These are phyloP conservation scores for Echinosophora koreensis DNA, from an alignment of 306 rosid genomes.

Conservation along the genomic window DNA sequence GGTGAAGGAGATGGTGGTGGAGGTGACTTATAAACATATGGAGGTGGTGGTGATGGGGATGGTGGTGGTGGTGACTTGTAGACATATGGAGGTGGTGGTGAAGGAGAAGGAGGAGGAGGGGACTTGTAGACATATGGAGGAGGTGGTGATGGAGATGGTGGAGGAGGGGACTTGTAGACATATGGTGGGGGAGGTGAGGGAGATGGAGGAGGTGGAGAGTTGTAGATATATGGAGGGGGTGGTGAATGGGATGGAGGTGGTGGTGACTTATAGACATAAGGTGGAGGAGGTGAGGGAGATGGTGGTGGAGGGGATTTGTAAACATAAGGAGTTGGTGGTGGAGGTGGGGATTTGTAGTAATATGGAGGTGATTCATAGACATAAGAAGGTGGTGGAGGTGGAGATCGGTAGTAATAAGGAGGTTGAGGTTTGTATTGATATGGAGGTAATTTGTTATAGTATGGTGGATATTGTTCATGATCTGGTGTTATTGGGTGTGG, in stretches of 20 bases:
- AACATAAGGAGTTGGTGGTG: not conserved
- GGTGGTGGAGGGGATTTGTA: not conserved
- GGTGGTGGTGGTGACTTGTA: constrained; percentile 17
- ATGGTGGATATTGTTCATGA: constrained; percentile 11
- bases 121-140: constrained; percentile 3
- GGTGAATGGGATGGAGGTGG: not conserved
- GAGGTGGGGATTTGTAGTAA: not conserved
- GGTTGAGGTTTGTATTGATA: constrained; percentile 30
- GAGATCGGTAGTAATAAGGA: not conserved
- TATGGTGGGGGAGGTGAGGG: too few species aligned
- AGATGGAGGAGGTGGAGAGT: not conserved
- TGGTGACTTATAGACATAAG: not conserved
- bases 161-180: constrained; percentile 8
- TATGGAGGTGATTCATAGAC: not conserved
- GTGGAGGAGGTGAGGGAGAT: too few species aligned
- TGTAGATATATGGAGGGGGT: constrained; percentile 3
- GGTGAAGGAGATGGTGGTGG: too few species aligned
- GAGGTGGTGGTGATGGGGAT: not conserved
- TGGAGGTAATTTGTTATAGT: constrained; percentile 23
- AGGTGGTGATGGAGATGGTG: too few species aligned
- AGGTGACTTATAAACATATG: not conserved
- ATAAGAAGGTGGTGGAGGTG: constrained; percentile 5
- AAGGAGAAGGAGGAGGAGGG: not conserved
- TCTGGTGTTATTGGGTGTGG: constrained; percentile 22
- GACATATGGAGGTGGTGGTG: not conserved